A percentile compares a stretch with the other conserved stretches of the same genome.
Conservation (phyloP, 2,329 filamentous ascomycete species). For the Exophiala alcalophila region DNA sequence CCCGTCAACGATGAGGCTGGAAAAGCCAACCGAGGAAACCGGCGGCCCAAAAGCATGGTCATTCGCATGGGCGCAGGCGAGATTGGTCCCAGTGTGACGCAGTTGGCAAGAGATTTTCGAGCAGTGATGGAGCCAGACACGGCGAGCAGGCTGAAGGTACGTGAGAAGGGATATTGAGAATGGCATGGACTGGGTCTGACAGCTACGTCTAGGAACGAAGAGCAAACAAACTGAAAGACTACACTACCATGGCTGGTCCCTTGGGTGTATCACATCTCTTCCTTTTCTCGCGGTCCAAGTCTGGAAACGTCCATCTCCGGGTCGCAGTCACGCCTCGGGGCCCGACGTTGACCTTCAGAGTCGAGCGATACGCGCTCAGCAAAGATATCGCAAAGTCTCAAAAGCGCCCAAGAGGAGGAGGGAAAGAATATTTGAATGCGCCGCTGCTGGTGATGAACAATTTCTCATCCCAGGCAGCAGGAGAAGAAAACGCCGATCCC, state of each 20-base stretch:
- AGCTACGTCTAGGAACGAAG: constrained; percentile 61
- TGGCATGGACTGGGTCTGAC: constrained; percentile 1
- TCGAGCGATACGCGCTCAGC: constrained; percentile 90
- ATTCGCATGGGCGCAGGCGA: constrained; percentile 94
- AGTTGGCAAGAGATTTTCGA: constrained; percentile 87
- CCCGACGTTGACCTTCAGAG: constrained; percentile 88
- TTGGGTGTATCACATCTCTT: constrained; percentile 89
- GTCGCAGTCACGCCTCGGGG: constrained; percentile 84
- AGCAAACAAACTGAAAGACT: constrained; percentile 85
- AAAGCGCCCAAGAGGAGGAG: constrained; percentile 75
- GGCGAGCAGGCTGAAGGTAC: constrained; percentile 73
- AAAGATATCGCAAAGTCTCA: constrained; percentile 84
- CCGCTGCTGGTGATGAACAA: constrained; percentile 99
- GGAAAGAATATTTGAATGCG: constrained; percentile 80
- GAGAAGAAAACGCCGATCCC: constrained; percentile 59
- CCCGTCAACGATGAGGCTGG: constrained; percentile 62
- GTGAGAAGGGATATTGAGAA: background rate
- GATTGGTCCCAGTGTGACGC: constrained; percentile 85
- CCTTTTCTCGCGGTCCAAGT: constrained; percentile 84
- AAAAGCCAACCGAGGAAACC: constrained; percentile 60
- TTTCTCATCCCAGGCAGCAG: constrained; percentile 65
- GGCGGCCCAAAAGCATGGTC: constrained; percentile 92
- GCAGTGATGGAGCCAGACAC: constrained; percentile 95
- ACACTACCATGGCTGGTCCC: constrained; percentile 91
- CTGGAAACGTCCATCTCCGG: constrained; percentile 88